Conservation (phyloP, 257 asterid species). For the Ajuga chamaepitys region DNA sequence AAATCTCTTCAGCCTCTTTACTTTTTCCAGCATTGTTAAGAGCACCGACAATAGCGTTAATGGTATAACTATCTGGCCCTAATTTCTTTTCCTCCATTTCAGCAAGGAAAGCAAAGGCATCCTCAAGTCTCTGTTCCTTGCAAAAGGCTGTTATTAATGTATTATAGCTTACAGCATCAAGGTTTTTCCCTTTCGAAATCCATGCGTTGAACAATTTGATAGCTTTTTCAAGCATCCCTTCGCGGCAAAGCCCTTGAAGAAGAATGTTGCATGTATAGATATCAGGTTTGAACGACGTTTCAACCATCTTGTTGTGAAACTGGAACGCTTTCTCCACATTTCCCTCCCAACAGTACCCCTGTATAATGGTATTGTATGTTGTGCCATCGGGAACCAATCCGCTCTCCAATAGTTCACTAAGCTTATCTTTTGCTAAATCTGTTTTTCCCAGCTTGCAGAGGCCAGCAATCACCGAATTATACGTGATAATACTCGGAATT, state of each 20-base stretch:
- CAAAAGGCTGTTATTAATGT: constrained; percentile 66
- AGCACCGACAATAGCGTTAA: constrained; percentile 46
- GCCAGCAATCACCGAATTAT: constrained; percentile 68
- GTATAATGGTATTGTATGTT: constrained; percentile 78
- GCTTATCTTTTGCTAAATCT: constrained; percentile 46
- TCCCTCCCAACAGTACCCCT: constrained; percentile 74
- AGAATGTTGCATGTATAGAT: constrained; percentile 66
- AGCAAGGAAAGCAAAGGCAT: constrained; percentile 46
- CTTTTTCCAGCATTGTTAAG: constrained; percentile 45
- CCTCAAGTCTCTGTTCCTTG: constrained; percentile 60
- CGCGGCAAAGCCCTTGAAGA: constrained; percentile 66
- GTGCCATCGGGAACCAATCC: constrained; percentile 75
- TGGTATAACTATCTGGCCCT: constrained; percentile 64
- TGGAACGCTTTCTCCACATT: constrained; percentile 64
- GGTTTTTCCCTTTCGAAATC: constrained; percentile 52
- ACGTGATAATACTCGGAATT: constrained; percentile 55
- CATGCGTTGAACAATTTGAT: constrained; percentile 52
- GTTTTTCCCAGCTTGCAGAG: constrained; percentile 69
- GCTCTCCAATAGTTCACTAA: constrained; percentile 59
- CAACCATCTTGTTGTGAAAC: constrained; percentile 74
- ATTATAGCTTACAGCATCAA: constrained; percentile 69
- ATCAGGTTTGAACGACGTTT: constrained; percentile 63
- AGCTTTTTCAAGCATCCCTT: constrained; percentile 78
- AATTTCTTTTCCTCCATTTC: constrained; percentile 76
- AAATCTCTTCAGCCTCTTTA: constrained; percentile 52